Evolutionary conservation across 352 stramenopile genomes (phyloP), one percentile per base, ranked within the genome.

Genomic region (Phytophthora capsici): DNA sequence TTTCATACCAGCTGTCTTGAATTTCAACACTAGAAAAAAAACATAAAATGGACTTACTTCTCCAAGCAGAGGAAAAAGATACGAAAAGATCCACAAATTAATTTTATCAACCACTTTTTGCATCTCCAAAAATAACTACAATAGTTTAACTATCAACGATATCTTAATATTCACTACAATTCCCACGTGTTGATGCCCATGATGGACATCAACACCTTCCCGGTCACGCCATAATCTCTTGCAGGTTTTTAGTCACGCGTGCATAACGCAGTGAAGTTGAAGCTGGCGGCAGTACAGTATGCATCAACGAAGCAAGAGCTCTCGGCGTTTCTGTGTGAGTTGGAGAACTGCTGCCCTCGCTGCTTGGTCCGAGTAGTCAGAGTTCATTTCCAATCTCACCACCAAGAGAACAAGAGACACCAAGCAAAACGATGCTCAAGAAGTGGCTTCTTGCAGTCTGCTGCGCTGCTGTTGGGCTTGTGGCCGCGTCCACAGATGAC

Each of bases 231-330:
- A 49, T n/a, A 65, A 65, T 65, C 57, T 14, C 9, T 19, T 19
- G 36, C 20, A 44, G 28, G 2, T 25, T 63, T 54, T 43, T 43
- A 54, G 57, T 57, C 57, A 16, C 44, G 19, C 16, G 48, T 60
- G 40, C 58, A 66, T 59, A 66, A 16, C 48, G 32, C 47, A 5
- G 58, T 37, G 40, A 67, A 51, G 58, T 61, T 67, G 58, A 67
- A 67, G 58, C 41, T 54, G 6, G 16, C 20, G 12, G 8, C 16
- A 38, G 36, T 22, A 51, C 40, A n/a, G 38, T 60, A 50, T 45
- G 25, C 38, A 19, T 25, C 45, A 64, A 23, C 22, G 49, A 30
- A 32, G 40, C 38, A 51, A 36, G 12, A 19, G 3, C 13, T 28
- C 26, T 25, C 8, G 6, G 20, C 41, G 30, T 53, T 44, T 46